Evolutionary conservation across 2,329 filamentous ascomycete genomes (phyloP).

Genomic region (Berkeleyomyces basicola): DNA sequence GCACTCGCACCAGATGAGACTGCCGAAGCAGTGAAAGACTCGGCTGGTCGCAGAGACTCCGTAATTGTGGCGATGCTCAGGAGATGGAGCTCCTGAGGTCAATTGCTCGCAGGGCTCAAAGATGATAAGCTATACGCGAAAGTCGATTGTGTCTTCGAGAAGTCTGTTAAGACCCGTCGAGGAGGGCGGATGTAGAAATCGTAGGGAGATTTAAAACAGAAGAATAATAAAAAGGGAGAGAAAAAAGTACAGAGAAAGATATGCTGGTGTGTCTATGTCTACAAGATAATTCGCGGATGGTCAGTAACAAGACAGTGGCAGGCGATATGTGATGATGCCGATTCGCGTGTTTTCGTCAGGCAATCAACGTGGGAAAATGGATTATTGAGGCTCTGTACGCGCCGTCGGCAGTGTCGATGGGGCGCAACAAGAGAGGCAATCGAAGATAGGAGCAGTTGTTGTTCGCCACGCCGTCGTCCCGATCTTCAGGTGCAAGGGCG

Average conservation of each 20-base stretch:
- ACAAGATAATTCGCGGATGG: neutral
- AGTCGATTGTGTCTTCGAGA: neutral
- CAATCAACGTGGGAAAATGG: too few species aligned
- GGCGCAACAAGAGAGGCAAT: too few species aligned
- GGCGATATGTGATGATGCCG: neutral
- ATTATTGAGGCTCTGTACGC: too few species aligned
- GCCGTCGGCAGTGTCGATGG: too few species aligned
- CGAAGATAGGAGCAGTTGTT: too few species aligned
- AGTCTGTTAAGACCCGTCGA: neutral
- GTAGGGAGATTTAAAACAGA: neutral
- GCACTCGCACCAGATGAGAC: conserved; percentile 13
- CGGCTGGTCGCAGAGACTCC: conserved; percentile 14
- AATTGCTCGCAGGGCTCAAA: neutral
- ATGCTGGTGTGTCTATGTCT: neutral
- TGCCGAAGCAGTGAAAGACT: conserved; percentile 14
- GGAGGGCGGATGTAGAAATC: neutral
- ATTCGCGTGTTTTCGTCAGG: too few species aligned
- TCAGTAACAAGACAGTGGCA: neutral
- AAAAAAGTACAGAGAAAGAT: neutral
- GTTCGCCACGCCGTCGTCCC: neutral
- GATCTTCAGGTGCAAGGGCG: neutral
- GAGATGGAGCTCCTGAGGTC: conserved; percentile 13
- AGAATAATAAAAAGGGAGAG: neutral
- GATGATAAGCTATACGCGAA: neutral
- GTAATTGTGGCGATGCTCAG: conserved; percentile 13